These are phyloP conservation scores for Neurospora sublineolata DNA, from an alignment of 495 filamentous ascomycete species.

Conservation along the genomic window DNA sequence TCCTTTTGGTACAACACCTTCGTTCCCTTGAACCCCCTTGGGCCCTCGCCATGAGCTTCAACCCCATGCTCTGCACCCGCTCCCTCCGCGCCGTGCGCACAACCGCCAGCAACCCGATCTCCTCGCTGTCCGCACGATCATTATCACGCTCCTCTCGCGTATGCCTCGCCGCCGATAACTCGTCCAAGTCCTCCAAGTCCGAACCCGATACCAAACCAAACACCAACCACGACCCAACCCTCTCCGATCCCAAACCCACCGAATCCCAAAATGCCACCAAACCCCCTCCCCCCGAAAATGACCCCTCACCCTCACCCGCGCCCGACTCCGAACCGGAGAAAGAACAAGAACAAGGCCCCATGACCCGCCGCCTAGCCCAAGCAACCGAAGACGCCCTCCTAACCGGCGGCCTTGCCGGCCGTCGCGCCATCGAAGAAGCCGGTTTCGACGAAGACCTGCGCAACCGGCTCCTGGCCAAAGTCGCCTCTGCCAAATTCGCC, in stretches of 20 bases:
- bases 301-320: background rate
- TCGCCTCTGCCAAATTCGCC: constrained; percentile 59
- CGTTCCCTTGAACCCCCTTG: background rate
- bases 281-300: background rate
- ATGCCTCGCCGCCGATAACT: background rate
- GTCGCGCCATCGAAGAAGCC: constrained; percentile 67
- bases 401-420: constrained; percentile 56
- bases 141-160: background rate
- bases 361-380: constrained; percentile 62
- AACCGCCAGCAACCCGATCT: background rate
- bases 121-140: background rate
- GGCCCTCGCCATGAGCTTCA: constrained; percentile 2
- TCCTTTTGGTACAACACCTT: background rate
- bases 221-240: background rate
- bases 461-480: constrained; percentile 56
- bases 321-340: background rate
- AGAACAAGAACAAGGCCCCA: constrained; percentile 39
- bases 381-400: constrained; percentile 73
- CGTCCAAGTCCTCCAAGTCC: background rate
- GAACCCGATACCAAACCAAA: background rate
- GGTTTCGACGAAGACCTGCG: constrained; percentile 85
- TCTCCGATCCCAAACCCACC: background rate
- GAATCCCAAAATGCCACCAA: background rate
- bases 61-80: constrained; percentile 6
- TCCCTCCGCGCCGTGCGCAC: constrained; percentile 7